Evolutionary conservation across 176 grass and related monocot genomes (phyloP).

Genomic region (Oryza coarctata): DNA sequence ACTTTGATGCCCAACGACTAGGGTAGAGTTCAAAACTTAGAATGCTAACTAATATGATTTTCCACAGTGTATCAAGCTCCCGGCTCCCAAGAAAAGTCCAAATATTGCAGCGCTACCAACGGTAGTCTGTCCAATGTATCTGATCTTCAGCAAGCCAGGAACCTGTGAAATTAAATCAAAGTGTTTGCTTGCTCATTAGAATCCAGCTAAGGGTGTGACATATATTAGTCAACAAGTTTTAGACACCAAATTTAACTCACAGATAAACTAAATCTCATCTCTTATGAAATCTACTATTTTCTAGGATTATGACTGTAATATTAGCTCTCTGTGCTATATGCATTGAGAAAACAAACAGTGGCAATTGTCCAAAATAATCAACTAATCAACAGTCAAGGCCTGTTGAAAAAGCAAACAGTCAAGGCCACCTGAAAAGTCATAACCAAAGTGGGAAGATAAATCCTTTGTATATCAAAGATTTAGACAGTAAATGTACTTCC

Average conservation of each 20-base stretch:
- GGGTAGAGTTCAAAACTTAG: slow-evolving; percentile 5
- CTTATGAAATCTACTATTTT: not conserved
- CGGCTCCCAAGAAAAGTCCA: slow-evolving; percentile 87
- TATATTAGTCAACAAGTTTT: not conserved
- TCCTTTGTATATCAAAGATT: not conserved
- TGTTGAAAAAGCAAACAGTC: not conserved
- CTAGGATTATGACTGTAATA: not conserved
- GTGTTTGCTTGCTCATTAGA: not conserved
- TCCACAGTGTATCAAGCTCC: slow-evolving; percentile 96
- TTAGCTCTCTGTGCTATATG: not conserved
- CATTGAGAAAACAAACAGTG: not conserved
- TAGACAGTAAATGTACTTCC: not conserved
- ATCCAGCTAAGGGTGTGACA: not conserved
- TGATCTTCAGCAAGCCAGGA: slow-evolving; percentile 88
- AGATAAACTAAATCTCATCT: not conserved
- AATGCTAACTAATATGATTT: slow-evolving; percentile 66
- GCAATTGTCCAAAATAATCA: not conserved
- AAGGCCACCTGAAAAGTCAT: not conserved
- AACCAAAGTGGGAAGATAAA: not conserved
- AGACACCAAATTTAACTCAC: not conserved
- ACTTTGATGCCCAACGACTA: slow-evolving; percentile 1
- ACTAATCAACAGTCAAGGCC: not conserved
- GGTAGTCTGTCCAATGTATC: slow-evolving; percentile 80
- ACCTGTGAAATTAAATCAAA: slow-evolving; percentile 48
- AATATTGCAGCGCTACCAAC: slow-evolving; percentile 83